Percentiles rank a stretch among this genome's conserved stretches.
Evolutionary conservation across 2,329 filamentous ascomycete genomes (phyloP).

Genomic region (Tolypocladium paradoxum): DNA sequence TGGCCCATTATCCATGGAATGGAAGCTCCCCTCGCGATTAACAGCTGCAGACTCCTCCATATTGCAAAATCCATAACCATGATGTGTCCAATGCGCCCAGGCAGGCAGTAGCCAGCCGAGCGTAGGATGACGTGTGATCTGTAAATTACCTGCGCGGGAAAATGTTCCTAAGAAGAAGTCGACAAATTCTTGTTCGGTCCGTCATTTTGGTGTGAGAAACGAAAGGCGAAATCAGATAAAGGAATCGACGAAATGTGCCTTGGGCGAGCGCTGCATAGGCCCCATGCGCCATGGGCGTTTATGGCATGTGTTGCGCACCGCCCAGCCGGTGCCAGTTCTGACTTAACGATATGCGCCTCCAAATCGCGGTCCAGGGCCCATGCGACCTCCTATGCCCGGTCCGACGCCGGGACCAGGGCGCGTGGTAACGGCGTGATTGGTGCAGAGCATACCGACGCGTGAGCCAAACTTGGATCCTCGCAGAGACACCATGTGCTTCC

Average conservation of each 20-base stretch:
- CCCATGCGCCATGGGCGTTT: background rate
- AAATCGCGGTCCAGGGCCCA: conserved; percentile 49
- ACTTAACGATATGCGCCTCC: conserved; percentile 44
- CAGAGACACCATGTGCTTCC: conserved; percentile 98
- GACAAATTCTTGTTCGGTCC: conserved; percentile 33
- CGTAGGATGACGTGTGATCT: conserved; percentile 48
- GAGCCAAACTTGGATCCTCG: conserved; percentile 98
- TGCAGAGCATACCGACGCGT: conserved; percentile 96
- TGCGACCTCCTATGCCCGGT: conserved; percentile 46
- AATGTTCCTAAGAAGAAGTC: conserved; percentile 35
- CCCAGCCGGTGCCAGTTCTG: background rate
- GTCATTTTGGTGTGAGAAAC: conserved; percentile 22
- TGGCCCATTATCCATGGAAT: background rate
- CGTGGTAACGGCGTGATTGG: conserved; percentile 81
- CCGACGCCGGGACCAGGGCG: conserved; percentile 78
- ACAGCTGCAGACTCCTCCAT: conserved; percentile 25
- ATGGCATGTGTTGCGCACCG: background rate
- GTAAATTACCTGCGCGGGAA: conserved; percentile 42
- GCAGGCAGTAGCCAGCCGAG: conserved; percentile 36
- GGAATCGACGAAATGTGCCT: conserved; percentile 11
- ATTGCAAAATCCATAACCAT: conserved; percentile 52
- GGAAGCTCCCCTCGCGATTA: conserved; percentile 10
- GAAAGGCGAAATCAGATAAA: conserved; percentile 17
- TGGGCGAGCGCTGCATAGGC: background rate
- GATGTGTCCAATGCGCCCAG: conserved; percentile 48